Percentiles rank a stretch among this genome's conserved stretches.
phyloP scores from a whole-genome alignment of 2,329 filamentous ascomycete genomes.

The Ceratocystis alfenasii region DNA sequence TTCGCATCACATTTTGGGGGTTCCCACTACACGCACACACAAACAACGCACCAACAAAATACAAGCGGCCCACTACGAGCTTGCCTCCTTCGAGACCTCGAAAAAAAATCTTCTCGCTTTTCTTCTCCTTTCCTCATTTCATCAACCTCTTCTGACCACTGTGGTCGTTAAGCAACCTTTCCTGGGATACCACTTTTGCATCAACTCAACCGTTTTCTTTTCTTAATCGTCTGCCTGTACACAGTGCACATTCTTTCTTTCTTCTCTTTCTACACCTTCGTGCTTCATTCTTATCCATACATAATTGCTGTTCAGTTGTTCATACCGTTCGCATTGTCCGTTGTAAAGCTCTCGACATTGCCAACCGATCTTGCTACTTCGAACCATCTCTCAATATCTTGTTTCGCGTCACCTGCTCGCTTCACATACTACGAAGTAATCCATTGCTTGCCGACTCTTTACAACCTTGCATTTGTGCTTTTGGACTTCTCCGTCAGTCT shows the following conservation, averaged over 20 bases:
- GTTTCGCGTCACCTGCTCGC: conserved; percentile 17
- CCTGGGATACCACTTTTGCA: conserved; percentile 6
- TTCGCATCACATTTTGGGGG: conserved; percentile 7
- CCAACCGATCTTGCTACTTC: conserved; percentile 8
- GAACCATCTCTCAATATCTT: conserved; percentile 9
- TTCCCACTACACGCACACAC: conserved; percentile 13
- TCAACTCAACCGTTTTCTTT: conserved; percentile 2
- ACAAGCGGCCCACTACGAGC: conserved; percentile 17
- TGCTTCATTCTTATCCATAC: conserved; percentile 22
- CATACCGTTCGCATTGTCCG: conserved; percentile 12
- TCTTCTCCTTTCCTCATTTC: conserved; percentile 15
- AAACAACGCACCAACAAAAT: conserved; percentile 13
- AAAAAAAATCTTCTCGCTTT: conserved; percentile 10
- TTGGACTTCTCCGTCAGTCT: conserved; percentile 5
- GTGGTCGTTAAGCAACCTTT: neutral
- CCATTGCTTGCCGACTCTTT: neutral
- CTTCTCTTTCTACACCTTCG: conserved; percentile 14
- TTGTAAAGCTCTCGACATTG: conserved; percentile 2
- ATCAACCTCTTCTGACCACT: conserved; percentile 9
- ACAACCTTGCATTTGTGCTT: conserved; percentile 10
- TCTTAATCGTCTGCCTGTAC: conserved; percentile 23
- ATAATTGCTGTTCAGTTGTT: conserved; percentile 18
- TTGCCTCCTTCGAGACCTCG: conserved; percentile 10
- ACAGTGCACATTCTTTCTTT: conserved; percentile 24
- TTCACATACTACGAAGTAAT: conserved; percentile 6